A percentile compares a stretch with the other conserved stretches of the same genome.
These are phyloP conservation scores for Auricularia auricula-judae DNA, from an alignment of 768 basidiomycete genomes.

Conservation along the genomic window DNA sequence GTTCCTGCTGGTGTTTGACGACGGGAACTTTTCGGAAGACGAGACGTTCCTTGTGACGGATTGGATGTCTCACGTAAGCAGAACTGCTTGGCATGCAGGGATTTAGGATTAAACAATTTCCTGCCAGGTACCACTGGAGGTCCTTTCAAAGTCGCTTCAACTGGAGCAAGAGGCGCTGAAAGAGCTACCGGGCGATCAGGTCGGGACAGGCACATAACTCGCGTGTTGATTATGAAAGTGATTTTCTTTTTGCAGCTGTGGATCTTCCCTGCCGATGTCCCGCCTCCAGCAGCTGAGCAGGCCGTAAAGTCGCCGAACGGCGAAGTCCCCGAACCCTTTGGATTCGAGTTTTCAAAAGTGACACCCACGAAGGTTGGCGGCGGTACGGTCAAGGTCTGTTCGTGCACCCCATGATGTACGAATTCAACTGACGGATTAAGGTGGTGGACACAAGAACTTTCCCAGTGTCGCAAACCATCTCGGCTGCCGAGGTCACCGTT, in stretches of 20 bases:
- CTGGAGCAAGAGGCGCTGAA: background rate
- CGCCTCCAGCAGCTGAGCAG: background rate
- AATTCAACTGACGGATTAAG: too few species aligned
- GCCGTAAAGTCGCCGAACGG: slow-evolving; percentile 17
- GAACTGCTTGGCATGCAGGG: background rate
- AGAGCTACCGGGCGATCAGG: slow-evolving; percentile 33
- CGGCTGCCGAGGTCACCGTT: slow-evolving; percentile 46
- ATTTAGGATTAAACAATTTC: slow-evolving; percentile 20
- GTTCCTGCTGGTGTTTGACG: slow-evolving; percentile 45
- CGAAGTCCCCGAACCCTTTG: slow-evolving; percentile 39
- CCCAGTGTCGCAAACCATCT: slow-evolving; percentile 39
- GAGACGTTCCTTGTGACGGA: slow-evolving; percentile 52
- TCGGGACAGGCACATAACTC: slow-evolving; percentile 34
- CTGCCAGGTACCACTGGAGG: slow-evolving; percentile 35
- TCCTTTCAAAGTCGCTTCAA: slow-evolving; percentile 35
- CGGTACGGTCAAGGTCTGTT: slow-evolving; percentile 37
- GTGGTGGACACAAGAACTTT: slow-evolving; percentile 48
- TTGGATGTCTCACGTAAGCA: slow-evolving; percentile 48
- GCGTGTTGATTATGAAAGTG: background rate
- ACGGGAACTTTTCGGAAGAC: slow-evolving; percentile 46
- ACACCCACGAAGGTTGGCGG: slow-evolving; percentile 32
- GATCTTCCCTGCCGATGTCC: slow-evolving; percentile 35
- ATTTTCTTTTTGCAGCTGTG: slow-evolving; percentile 27
- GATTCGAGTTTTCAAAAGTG: slow-evolving; percentile 43
- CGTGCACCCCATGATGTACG: too few species aligned